Conservation (phyloP, 2,329 filamentous ascomycete species). For the Thelonectria olida region DNA sequence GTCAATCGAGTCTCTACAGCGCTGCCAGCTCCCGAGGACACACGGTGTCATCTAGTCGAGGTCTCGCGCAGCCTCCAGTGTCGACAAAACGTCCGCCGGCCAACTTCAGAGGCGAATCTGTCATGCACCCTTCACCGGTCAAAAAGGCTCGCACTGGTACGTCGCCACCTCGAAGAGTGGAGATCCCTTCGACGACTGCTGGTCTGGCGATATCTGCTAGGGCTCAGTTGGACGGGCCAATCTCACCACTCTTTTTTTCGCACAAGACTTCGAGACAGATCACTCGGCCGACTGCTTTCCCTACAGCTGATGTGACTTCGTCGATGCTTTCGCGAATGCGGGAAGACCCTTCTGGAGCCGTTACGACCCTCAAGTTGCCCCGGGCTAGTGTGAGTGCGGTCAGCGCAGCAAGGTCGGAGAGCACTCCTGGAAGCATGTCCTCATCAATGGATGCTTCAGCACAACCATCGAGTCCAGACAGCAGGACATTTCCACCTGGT, state of each 20-base stretch:
- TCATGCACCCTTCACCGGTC: slow-evolving; percentile 47
- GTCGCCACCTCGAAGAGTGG: slow-evolving; percentile 55
- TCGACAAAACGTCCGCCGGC: slow-evolving; percentile 40
- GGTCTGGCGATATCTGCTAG: slow-evolving; percentile 39
- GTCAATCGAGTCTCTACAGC: slow-evolving; percentile 32
- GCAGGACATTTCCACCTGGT: slow-evolving; percentile 55
- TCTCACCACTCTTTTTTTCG: slow-evolving; percentile 64
- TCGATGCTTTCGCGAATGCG: slow-evolving; percentile 58
- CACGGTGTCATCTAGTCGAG: slow-evolving; percentile 20
- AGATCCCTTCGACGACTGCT: slow-evolving; percentile 47
- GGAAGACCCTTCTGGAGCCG: slow-evolving; percentile 52
- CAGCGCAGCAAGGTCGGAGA: slow-evolving; percentile 58
- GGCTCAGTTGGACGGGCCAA: slow-evolving; percentile 47
- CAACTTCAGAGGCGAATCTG: slow-evolving; percentile 32
- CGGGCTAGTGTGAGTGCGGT: slow-evolving; percentile 60
- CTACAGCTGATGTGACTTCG: slow-evolving; percentile 52
- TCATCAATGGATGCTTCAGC: slow-evolving; percentile 64
- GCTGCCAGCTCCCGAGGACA: slow-evolving; percentile 28
- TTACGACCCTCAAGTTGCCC: slow-evolving; percentile 66
- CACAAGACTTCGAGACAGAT: slow-evolving; percentile 50
- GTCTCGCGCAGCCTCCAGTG: slow-evolving; percentile 27
- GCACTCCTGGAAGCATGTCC: slow-evolving; percentile 61
- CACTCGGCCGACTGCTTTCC: slow-evolving; percentile 49
- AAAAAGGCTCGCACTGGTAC: slow-evolving; percentile 61
- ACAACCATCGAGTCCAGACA: slow-evolving; percentile 62